Evolutionary conservation across 805 yeast genomes (phyloP).

Genomic region (Ogataea glucozyma): DNA sequence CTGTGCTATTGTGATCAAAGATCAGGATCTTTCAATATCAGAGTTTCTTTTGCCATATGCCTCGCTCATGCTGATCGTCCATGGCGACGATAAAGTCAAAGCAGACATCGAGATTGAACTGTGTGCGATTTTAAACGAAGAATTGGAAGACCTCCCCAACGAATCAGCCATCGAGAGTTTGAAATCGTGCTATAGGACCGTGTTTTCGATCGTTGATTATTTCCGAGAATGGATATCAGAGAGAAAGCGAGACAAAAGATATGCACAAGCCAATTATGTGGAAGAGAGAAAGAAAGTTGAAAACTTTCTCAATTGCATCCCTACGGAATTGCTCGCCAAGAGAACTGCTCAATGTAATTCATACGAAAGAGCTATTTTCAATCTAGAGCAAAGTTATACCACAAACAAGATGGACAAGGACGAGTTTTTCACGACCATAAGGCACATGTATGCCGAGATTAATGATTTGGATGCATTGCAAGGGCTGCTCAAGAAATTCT

Average conservation of each 20-base stretch:
- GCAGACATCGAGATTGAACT: slow-evolving; percentile 60
- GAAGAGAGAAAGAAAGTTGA: slow-evolving; percentile 42
- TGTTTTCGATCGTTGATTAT: slow-evolving; percentile 80
- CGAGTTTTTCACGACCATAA: slow-evolving; percentile 54
- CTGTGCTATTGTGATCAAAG: slow-evolving; percentile 63
- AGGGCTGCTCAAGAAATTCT: slow-evolving; percentile 76
- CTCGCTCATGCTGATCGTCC: slow-evolving; percentile 56
- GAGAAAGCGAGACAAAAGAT: slow-evolving; percentile 35
- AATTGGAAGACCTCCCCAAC: slow-evolving; percentile 45
- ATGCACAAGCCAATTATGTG: slow-evolving; percentile 13
- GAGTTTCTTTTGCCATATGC: slow-evolving; percentile 77
- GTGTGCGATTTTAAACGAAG: slow-evolving; percentile 52
- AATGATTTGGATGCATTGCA: slow-evolving; percentile 89
- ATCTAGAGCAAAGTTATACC: slow-evolving; percentile 75
- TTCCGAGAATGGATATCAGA: slow-evolving; percentile 71
- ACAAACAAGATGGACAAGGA: slow-evolving; percentile 35
- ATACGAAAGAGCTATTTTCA: slow-evolving; percentile 83
- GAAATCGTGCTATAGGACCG: slow-evolving; percentile 65
- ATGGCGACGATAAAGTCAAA: slow-evolving; percentile 39
- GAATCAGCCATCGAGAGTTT: slow-evolving; percentile 57
- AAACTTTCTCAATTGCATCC: slow-evolving; percentile 53
- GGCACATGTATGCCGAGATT: slow-evolving; percentile 78
- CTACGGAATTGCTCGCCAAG: slow-evolving; percentile 69
- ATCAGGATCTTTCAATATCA: slow-evolving; percentile 69
- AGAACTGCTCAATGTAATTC: slow-evolving; percentile 82